phyloP scores from a whole-genome alignment of 805 yeast species.

The Wickerhamiella hasegawae region DNA sequence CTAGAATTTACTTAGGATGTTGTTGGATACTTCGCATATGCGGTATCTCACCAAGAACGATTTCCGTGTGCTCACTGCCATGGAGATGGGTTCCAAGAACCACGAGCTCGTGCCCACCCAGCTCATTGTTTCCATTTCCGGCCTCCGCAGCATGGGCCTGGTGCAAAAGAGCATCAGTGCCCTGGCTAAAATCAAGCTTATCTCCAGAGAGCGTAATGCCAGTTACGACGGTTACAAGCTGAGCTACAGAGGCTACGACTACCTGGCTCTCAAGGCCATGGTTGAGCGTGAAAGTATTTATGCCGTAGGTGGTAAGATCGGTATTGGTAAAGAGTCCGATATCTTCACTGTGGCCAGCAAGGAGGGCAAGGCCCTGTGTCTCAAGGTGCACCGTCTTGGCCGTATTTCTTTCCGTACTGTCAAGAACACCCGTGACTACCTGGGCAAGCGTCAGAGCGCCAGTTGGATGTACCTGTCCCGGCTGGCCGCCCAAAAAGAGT shows the following conservation, averaged over 20 bases:
- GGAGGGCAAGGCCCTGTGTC: conserved; percentile 48
- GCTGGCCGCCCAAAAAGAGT: conserved; percentile 86
- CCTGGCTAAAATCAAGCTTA: conserved; percentile 69
- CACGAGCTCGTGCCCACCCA: conserved; percentile 91
- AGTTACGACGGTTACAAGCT: conserved; percentile 88
- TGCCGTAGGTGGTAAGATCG: conserved; percentile 74
- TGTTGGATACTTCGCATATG: conserved; percentile 85
- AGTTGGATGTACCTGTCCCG: conserved; percentile 88
- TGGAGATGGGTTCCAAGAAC: conserved; percentile 74
- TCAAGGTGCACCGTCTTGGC: conserved; percentile 87
- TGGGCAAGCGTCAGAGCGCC: conserved; percentile 51
- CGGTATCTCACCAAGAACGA: conserved; percentile 83
- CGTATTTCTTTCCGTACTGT: conserved; percentile 87
- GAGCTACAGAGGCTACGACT: conserved; percentile 83
- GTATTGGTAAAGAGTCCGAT: conserved; percentile 97
- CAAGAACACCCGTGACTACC: conserved; percentile 83
- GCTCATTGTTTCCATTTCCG: conserved; percentile 66
- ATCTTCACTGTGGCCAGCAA: conserved; percentile 67
- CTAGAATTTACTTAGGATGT: conserved; percentile 33
- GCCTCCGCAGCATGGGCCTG: conserved; percentile 56
- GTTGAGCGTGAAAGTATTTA: conserved; percentile 55
- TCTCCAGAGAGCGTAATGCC: conserved; percentile 71
- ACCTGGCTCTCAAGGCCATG: conserved; percentile 75
- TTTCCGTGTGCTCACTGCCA: conserved; percentile 71
- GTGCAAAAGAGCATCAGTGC: conserved; percentile 69